A percentile compares a stretch with the other conserved stretches of the same genome.
Conservation (phyloP, 2,329 filamentous ascomycete species). For the Cadophora sp. region DNA sequence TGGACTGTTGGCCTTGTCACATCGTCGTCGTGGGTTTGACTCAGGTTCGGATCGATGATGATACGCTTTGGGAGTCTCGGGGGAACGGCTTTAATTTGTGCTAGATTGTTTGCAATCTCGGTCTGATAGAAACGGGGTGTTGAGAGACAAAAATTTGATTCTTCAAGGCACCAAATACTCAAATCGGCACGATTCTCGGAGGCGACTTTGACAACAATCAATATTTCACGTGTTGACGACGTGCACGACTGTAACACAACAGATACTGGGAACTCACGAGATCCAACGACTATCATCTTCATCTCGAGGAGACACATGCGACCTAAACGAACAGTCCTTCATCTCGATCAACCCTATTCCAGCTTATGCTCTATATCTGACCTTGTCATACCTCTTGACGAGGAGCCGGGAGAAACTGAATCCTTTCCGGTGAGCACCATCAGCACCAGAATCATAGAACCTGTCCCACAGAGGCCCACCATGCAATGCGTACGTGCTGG, state of each 20-base stretch:
- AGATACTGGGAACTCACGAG: conserved; percentile 16
- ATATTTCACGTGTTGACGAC: conserved; percentile 26
- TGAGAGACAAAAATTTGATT: conserved; percentile 19
- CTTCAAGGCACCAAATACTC: conserved; percentile 8
- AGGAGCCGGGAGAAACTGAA: conserved; percentile 3
- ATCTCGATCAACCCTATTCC: conserved; percentile 21
- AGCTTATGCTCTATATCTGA: conserved; percentile 5
- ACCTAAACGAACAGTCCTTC: conserved; percentile 17
- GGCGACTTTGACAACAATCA: conserved; percentile 17
- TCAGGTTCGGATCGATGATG: conserved; percentile 13
- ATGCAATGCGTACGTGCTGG: not conserved
- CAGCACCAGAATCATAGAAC: not conserved
- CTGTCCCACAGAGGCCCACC: conserved; percentile 8
- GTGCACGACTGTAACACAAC: conserved; percentile 12
- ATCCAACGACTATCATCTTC: conserved; percentile 20
- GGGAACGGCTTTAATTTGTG: conserved; percentile 29
- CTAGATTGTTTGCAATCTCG: conserved; percentile 31
- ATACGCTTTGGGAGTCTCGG: conserved; percentile 28
- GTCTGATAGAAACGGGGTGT: conserved; percentile 17
- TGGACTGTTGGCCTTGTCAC: conserved; percentile 20
- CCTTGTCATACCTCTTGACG: conserved; percentile 19
- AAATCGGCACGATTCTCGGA: conserved; percentile 27
- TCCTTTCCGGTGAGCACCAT: conserved; percentile 4
- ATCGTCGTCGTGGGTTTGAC: conserved; percentile 2
- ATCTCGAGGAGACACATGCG: conserved; percentile 19